Conservation (phyloP, 495 filamentous ascomycete genomes). For the Xylaria palmicola region DNA sequence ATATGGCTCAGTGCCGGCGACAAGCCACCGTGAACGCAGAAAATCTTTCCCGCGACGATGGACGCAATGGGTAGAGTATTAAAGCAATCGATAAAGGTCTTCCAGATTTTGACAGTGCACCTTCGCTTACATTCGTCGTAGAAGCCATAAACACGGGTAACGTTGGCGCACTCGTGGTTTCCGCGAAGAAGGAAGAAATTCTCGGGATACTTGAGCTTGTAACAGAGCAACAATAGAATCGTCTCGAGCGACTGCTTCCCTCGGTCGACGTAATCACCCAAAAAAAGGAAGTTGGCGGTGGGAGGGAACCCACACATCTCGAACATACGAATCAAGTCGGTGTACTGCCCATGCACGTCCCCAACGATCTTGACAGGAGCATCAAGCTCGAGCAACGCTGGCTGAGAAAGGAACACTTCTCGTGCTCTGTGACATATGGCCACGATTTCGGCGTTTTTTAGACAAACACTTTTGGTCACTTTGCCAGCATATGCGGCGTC, state of each 20-base stretch:
- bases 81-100: slow-evolving; percentile 97
- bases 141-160: slow-evolving; percentile 97
- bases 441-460: slow-evolving; percentile 96
- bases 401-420: slow-evolving; percentile 88
- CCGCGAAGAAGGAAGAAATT: slow-evolving; percentile 98
- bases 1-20: slow-evolving; percentile 92
- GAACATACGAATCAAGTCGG: slow-evolving; percentile 94
- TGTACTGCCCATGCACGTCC: slow-evolving; percentile 97
- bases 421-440: slow-evolving; percentile 85
- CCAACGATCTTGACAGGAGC: slow-evolving; percentile 99
- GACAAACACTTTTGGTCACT: slow-evolving; percentile 92
- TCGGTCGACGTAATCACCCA: slow-evolving; percentile 97
- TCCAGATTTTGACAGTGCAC: slow-evolving; percentile 99
- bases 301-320: slow-evolving; percentile 99
- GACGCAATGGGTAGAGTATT: slow-evolving; percentile 94
- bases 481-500: slow-evolving; percentile 96
- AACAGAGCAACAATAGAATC: slow-evolving; percentile 91
- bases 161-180: slow-evolving; percentile 98
- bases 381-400: slow-evolving; percentile 84
- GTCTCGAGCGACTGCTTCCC: slow-evolving; percentile 98
- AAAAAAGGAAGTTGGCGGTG: slow-evolving; percentile 88
- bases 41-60: slow-evolving; percentile 97
- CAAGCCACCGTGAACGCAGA: slow-evolving; percentile 95
- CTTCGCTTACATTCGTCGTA: slow-evolving; percentile 99
- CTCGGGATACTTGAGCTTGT: slow-evolving; percentile 97